Evolutionary conservation across 2,329 filamentous ascomycete genomes (phyloP), one percentile per base, ranked within the genome.

Genomic region (Aspergillus flavus): DNA sequence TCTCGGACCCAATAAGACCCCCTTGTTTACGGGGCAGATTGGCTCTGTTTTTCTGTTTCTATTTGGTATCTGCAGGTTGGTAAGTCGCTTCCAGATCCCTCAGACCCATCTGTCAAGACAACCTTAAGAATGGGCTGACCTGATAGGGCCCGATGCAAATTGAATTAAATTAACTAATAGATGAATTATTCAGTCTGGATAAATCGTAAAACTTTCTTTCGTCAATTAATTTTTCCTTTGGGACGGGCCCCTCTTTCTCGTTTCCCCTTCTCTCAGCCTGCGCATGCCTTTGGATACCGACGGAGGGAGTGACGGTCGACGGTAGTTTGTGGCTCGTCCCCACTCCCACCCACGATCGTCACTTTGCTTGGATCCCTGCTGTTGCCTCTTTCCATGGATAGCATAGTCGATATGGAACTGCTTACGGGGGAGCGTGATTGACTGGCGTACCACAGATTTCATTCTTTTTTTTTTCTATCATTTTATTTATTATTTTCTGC

Each of bases 101-200:
- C 69, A 67, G 66, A 69, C 53, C 68, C 69, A 70, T 69, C 70
- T 73, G 69, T 73, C 70, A 72, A 65, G 64, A 66, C 66, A 71
- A 70, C 66, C 65, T 68, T 68, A 70, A 68, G 62, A 62, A 59
- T 56, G 61, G 48, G 46, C 58, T 16, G 57, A 43, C 59, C 61
- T 58, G 64, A 58, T 55, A 61, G 30, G 26, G 39, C 23, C 30
- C n/a, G 32, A 39, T 45, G 28, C 36, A 43, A 30, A 53, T 41
- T 28, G 26, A 32, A 59, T 46, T 53, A 60, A 48, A 58, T 57
- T 55, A 55, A 58, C 45, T 55, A 39, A 57, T 30, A 56, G 54
- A 50, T 58, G 50, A 14, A 56, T 41, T 46, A 43, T 59, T 59
- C 39, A 54, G 23, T 23, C 9, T 45, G 39, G 36, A 54, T 53